These are phyloP conservation scores for Pholiota conissans DNA, from an alignment of 768 basidiomycete species.

Conservation along the genomic window DNA sequence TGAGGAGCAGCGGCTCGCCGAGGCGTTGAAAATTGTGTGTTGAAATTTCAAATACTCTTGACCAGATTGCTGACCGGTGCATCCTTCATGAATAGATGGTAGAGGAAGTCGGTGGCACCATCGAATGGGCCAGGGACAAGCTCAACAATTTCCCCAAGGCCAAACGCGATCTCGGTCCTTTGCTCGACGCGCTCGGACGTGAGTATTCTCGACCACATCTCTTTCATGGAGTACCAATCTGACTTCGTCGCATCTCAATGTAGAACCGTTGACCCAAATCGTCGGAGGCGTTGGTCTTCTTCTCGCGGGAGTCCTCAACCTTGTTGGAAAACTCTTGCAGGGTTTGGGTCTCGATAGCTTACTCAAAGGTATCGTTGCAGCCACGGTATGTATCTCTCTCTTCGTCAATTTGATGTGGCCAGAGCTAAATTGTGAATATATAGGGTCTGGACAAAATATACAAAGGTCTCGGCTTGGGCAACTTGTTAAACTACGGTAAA, in stretches of 20 bases:
- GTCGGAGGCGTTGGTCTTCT: conserved; percentile 36
- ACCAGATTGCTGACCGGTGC: neutral
- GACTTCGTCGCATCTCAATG: no score
- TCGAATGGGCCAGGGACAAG: conserved; percentile 38
- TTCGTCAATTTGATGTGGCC: neutral
- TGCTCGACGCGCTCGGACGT: conserved; percentile 37
- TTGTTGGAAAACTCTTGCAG: conserved; percentile 32
- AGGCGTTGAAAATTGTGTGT: conserved; percentile 35
- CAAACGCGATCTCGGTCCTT: conserved; percentile 35
- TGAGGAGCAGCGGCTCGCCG: conserved; percentile 38
- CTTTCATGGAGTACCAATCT: neutral
- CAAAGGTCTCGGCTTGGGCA: conserved; percentile 31
- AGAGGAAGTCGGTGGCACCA: conserved; percentile 36
- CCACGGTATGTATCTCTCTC: conserved; percentile 19
- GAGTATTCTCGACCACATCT: conserved; percentile 6
- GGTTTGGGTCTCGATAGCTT: conserved; percentile 33
- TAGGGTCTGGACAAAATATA: conserved; percentile 37
- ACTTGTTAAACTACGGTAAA: conserved; percentile 23
- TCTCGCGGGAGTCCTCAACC: conserved; percentile 34
- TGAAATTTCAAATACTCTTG: neutral
- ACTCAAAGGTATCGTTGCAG: conserved; percentile 31
- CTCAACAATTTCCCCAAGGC: conserved; percentile 37
- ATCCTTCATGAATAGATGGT: conserved; percentile 22
- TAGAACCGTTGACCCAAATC: conserved; percentile 38
- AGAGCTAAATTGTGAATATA: neutral